Conservation (phyloP, 2,329 filamentous ascomycete species). For the Diaporthe australafricana region DNA sequence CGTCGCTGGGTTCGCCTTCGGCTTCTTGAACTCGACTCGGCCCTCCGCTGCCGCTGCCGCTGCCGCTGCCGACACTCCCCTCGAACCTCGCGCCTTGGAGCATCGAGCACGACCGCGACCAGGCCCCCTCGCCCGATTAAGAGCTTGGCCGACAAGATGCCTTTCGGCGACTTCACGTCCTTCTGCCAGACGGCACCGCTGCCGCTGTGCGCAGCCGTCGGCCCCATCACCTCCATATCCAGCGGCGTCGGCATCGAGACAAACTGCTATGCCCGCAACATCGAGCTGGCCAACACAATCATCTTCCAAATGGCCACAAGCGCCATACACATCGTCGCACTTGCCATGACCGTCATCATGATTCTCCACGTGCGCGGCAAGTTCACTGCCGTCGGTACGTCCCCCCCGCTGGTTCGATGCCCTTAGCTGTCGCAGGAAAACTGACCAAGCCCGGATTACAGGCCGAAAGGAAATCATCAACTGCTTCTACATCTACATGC, state of each 20-base stretch:
- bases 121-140: neutral
- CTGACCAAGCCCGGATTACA: constrained; percentile 43
- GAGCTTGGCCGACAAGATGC: constrained; percentile 67
- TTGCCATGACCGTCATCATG: constrained; percentile 97
- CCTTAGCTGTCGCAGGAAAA: neutral
- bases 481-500: constrained; percentile 98
- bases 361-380: constrained; percentile 96
- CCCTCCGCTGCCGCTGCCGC: constrained; percentile 18
- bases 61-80: constrained; percentile 10
- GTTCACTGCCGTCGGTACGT: constrained; percentile 94
- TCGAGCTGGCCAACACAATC: constrained; percentile 97
- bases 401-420: too few relatives aligned
- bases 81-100: neutral
- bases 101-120: constrained; percentile 1
- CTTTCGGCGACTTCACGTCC: constrained; percentile 89
- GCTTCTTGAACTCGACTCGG: neutral
- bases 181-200: constrained; percentile 89
- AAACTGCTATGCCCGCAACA: constrained; percentile 92
- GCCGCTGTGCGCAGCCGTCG: constrained; percentile 88
- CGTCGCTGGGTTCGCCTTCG: neutral
- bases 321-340: constrained; percentile 90
- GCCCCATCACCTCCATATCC: constrained; percentile 76
- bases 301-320: constrained; percentile 95
- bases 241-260: constrained; percentile 84
- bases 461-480: constrained; percentile 78